Base-by-base conservation (phyloP, 352 stramenopile genomes). In the Pythium phragmitis region DNA sequence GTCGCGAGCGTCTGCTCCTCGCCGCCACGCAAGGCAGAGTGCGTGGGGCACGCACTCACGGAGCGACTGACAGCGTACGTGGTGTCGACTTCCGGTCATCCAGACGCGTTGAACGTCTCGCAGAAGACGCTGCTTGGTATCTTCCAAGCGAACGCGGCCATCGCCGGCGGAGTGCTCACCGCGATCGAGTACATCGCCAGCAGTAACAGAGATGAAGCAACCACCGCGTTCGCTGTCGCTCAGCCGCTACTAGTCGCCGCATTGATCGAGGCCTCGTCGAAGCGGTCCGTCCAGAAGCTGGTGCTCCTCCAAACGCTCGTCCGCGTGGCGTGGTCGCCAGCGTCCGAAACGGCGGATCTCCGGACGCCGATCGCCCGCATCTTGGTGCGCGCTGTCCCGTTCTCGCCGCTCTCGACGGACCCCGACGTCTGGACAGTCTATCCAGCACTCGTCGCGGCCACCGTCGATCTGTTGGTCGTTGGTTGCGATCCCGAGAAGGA, bases 1-100 rank as follows among this genome's bases (percentile, higher is more conserved):
- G 62, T 70, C 13, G 74, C 72, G 4, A 55, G 70, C 2, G 76
- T 91, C 43, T 87, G 82, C 63, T 57, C 58, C 2, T 57, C 77
- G 30, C 77, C 82, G 21, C 51, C 47, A 7, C 72, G 61, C 61
- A 91, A 91, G 67, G 78, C 74, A 6, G 69, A 79, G 57, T 79
- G 71, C 42, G 62, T 91, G 2, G 79, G 77, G 21, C 79, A 77
- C 34, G 59, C 64, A 37, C 51, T 91, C 11, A 39, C 82, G 0
- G 46, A 76, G 30, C 57, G 68, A n/a, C 69, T 75, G 39, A 52
- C 14, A 7, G 39, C 39, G 39, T 46, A 21, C 39, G 39, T 46
- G 13, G 39, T 8, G 16, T 21, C 50, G 12, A 45, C 19, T 30
- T 12, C 30, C 1, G 2, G 28, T 11, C 12, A 51, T 50, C 63